phyloP scores from a whole-genome alignment of 371 early-diverging fungal species.

The Syncephalis fuscata region DNA sequence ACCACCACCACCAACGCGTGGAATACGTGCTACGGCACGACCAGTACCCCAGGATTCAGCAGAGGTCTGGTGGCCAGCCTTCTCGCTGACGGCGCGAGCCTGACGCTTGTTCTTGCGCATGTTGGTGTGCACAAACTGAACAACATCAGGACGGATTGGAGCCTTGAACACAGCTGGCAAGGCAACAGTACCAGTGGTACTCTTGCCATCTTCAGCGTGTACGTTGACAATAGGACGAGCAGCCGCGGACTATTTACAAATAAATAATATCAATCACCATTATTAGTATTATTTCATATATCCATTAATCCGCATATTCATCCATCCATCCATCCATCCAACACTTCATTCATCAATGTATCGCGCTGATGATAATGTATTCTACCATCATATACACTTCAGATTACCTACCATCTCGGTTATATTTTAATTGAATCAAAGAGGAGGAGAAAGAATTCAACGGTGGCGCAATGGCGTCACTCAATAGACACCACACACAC shows the following conservation, averaged over 20 bases:
- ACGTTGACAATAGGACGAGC: slow-evolving; percentile 87
- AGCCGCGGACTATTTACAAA: slow-evolving; percentile 15
- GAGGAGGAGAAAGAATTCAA: too few relatives aligned
- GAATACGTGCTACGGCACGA: slow-evolving; percentile 99
- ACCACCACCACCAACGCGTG: slow-evolving; percentile 98
- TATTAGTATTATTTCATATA: background rate
- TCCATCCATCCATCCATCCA: too few relatives aligned
- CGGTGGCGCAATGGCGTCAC: too few relatives aligned
- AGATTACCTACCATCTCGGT: too few relatives aligned
- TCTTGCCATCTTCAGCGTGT: slow-evolving; percentile 65
- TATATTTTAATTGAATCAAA: too few relatives aligned
- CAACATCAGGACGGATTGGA: slow-evolving; percentile 97
- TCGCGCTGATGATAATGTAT: too few relatives aligned
- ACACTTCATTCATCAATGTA: too few relatives aligned
- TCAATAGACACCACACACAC: too few relatives aligned
- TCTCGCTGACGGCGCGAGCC: slow-evolving; percentile 93
- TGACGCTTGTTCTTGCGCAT: slow-evolving; percentile 99
- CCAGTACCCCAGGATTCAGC: slow-evolving; percentile 99
- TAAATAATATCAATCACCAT: too few relatives aligned
- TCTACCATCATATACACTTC: too few relatives aligned
- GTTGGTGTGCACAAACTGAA: slow-evolving; percentile 93
- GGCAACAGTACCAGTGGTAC: slow-evolving; percentile 51
- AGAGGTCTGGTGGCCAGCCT: slow-evolving; percentile 99
- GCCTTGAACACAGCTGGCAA: slow-evolving; percentile 97
- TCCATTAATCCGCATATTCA: background rate